phyloP scores from a whole-genome alignment of 331 rosid species.

The Malus hybrid region DNA sequence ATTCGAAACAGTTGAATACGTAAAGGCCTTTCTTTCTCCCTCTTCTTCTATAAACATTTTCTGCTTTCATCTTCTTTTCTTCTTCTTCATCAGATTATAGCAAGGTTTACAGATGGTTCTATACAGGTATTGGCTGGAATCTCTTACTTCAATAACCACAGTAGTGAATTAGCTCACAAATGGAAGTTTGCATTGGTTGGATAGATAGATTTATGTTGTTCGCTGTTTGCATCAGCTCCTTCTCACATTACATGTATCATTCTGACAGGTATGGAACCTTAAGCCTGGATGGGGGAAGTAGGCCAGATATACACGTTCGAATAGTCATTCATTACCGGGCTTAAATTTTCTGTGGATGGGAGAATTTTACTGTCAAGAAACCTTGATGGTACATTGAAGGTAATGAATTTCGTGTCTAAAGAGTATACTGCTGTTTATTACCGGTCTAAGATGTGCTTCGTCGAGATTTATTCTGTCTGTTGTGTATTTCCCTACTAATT shows the following conservation, averaged over 20 bases:
- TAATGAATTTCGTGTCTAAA: conserved; percentile 8
- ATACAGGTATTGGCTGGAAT: conserved; percentile 54
- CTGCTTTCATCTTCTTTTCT: no score
- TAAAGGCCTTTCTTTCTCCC: no score
- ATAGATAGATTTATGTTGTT: not conserved
- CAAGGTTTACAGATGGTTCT: conserved; percentile 62
- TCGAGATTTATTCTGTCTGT: not conserved
- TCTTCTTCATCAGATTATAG: no score
- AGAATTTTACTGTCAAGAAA: conserved; percentile 64
- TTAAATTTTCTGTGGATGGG: conserved; percentile 82
- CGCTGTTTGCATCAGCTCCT: conserved; percentile 4
- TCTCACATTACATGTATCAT: conserved; percentile 14
- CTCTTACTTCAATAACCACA: not conserved
- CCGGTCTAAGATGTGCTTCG: conserved; percentile 2
- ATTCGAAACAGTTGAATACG: no score
- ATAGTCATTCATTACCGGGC: conserved; percentile 59
- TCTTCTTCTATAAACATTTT: no score
- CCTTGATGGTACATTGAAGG: conserved; percentile 82
- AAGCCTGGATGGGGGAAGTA: conserved; percentile 98
- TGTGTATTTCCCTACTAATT: conserved; percentile 12
- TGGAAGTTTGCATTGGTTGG: not conserved
- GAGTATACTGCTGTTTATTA: conserved; percentile 4
- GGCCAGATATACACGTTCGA: conserved; percentile 71
- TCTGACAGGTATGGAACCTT: conserved; percentile 65
- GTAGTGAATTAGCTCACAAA: not conserved